phyloP scores from a whole-genome alignment of 805 yeast genomes.

The Candida dajiaensis region DNA sequence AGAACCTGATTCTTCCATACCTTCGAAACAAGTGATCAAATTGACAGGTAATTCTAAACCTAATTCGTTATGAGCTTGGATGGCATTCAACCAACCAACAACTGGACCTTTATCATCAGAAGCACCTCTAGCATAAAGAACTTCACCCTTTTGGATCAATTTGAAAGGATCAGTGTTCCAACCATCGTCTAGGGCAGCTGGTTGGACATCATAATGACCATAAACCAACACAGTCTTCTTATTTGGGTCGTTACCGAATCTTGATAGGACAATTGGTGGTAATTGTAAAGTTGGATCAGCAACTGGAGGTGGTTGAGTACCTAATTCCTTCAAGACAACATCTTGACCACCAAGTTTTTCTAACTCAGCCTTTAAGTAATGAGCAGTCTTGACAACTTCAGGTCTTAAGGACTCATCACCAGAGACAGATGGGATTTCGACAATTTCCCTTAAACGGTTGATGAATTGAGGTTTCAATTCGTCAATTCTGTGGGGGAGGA shows the following conservation, averaged over 20 bases:
- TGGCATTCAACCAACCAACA: conserved; percentile 89
- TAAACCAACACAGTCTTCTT: conserved; percentile 89
- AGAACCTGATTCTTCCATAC: conserved; percentile 99
- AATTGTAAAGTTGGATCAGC: conserved; percentile 56
- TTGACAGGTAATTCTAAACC: conserved; percentile 91
- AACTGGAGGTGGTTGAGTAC: conserved; percentile 91
- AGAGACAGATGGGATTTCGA: conserved; percentile 92
- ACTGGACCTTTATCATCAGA: conserved; percentile 99
- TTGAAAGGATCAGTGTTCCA: conserved; percentile 92
- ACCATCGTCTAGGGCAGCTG: conserved; percentile 88
- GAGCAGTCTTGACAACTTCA: conserved; percentile 83
- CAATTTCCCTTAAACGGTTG: conserved; percentile 71
- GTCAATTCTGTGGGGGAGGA: conserved; percentile 59
- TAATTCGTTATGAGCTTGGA: conserved; percentile 83
- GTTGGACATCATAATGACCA: conserved; percentile 99
- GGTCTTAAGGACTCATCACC: conserved; percentile 87
- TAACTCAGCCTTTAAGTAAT: conserved; percentile 69
- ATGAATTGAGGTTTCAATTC: conserved; percentile 72
- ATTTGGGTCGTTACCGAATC: conserved; percentile 72
- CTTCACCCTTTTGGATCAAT: conserved; percentile 60
- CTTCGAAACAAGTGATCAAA: conserved; percentile 89
- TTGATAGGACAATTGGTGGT: conserved; percentile 93
- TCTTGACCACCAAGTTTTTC: conserved; percentile 71
- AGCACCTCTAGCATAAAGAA: conserved; percentile 87
- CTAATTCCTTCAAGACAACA: conserved; percentile 75